Evolutionary conservation across 1,284 basidiomycete species (phyloP).

Genomic region (Pseudozyma pruni): DNA sequence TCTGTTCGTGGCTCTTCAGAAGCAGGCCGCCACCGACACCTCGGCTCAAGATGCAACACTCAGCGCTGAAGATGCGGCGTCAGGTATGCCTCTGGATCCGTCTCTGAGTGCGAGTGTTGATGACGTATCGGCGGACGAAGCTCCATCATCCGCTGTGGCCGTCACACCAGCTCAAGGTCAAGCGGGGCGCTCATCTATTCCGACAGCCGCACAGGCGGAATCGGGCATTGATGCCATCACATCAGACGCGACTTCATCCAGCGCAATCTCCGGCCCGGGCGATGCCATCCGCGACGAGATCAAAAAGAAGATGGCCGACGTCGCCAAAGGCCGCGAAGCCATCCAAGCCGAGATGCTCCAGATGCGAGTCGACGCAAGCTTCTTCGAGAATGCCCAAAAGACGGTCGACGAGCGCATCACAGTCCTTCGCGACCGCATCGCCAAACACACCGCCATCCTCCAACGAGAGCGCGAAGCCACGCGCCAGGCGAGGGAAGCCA

Average conservation of each 20-base stretch:
- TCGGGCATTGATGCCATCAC: background rate
- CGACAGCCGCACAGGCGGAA: background rate
- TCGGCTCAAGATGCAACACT: conserved; percentile 9
- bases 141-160: no score
- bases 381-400: conserved; percentile 47
- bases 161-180: background rate
- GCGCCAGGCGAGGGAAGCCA: conserved; percentile 35
- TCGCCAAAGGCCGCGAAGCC: conserved; percentile 32
- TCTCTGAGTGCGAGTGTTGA: background rate
- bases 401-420: conserved; percentile 46
- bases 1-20: conserved; percentile 48
- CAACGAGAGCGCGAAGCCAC: conserved; percentile 41
- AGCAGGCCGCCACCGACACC: conserved; percentile 35
- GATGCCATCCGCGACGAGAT: conserved; percentile 38
- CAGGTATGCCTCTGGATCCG: background rate
- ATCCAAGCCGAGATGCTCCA: conserved; percentile 48
- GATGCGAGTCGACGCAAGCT: conserved; percentile 47
- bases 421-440: conserved; percentile 42
- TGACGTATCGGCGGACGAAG: background rate
- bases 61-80: background rate
- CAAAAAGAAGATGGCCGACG: conserved; percentile 40
- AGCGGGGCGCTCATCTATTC: no score
- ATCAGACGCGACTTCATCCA: background rate
- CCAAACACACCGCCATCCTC: conserved; percentile 24
- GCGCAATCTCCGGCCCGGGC: conserved; percentile 19